Evolutionary conservation across 345 rosid genomes (phyloP).

Genomic region (Eucalyptus decipiens): DNA sequence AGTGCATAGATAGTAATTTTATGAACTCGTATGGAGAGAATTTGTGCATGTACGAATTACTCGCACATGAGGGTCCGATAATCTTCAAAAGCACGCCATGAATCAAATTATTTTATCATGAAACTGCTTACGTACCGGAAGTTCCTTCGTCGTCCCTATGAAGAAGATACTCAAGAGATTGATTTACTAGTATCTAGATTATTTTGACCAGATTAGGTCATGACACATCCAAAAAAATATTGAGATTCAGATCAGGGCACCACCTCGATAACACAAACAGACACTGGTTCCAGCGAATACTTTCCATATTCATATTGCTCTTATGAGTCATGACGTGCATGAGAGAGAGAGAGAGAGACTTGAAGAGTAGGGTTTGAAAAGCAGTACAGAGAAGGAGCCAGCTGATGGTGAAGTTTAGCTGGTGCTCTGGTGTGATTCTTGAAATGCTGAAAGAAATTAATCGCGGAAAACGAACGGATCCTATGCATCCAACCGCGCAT

Average conservation of each 20-base stretch:
- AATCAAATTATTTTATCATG: background rate
- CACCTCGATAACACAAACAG: background rate
- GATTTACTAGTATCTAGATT: background rate
- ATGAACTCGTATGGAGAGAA: background rate
- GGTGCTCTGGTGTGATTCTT: background rate
- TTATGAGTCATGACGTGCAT: background rate
- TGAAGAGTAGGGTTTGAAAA: background rate
- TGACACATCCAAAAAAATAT: background rate
- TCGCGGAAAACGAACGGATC: background rate
- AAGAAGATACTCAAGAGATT: background rate
- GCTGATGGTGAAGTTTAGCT: background rate
- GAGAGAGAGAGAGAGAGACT: background rate
- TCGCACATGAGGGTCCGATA: background rate
- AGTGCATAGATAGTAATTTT: background rate
- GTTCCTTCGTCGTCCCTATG: background rate
- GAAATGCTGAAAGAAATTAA: background rate
- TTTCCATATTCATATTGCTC: background rate
- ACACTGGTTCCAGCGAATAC: background rate
- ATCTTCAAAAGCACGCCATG: background rate
- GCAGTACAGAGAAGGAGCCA: background rate
- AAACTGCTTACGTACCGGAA: background rate
- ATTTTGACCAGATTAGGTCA: background rate
- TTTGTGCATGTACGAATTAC: background rate
- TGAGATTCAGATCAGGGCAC: background rate
- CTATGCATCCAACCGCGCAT: background rate